Percentiles rank a stretch among this genome's conserved stretches.
phyloP scores from a whole-genome alignment of 202 grass and related monocot species.

The Brachypodium distachyon region DNA sequence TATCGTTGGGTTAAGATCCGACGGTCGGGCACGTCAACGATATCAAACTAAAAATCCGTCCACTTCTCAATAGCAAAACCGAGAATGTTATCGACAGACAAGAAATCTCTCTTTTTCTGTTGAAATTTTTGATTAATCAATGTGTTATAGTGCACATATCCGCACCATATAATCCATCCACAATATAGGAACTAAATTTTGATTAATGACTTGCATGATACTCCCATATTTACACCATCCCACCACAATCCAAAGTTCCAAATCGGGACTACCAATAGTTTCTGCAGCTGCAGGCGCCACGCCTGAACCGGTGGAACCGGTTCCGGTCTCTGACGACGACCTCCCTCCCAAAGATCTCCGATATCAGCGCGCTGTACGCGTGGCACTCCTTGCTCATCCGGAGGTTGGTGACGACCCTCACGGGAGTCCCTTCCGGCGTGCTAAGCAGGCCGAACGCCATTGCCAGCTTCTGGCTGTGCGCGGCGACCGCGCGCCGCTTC shows the following conservation, averaged over 20 bases:
- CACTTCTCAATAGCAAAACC: no score
- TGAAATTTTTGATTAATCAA: no score
- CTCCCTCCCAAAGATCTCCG: constrained; percentile 43
- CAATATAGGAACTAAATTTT: background rate
- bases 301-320: constrained; percentile 62
- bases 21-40: no score
- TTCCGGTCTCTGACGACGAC: constrained; percentile 66
- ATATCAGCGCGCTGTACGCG: constrained; percentile 51
- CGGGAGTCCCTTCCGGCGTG: constrained; percentile 27
- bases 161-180: background rate
- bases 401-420: constrained; percentile 65
- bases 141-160: no score
- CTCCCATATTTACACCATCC: constrained; percentile 26
- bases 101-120: no score
- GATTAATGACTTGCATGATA: no score
- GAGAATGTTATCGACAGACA: no score
- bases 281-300: constrained; percentile 43
- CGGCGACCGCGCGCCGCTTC: constrained; percentile 33
- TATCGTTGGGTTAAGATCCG: no score
- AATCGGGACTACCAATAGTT: constrained; percentile 39
- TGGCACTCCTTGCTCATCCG: constrained; percentile 78
- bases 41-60: no score
- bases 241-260: background rate
- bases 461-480: constrained; percentile 82
- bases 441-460: constrained; percentile 68